Evolutionary conservation across 345 rosid genomes (phyloP).

Genomic region (Arabidopsis arenosa): DNA sequence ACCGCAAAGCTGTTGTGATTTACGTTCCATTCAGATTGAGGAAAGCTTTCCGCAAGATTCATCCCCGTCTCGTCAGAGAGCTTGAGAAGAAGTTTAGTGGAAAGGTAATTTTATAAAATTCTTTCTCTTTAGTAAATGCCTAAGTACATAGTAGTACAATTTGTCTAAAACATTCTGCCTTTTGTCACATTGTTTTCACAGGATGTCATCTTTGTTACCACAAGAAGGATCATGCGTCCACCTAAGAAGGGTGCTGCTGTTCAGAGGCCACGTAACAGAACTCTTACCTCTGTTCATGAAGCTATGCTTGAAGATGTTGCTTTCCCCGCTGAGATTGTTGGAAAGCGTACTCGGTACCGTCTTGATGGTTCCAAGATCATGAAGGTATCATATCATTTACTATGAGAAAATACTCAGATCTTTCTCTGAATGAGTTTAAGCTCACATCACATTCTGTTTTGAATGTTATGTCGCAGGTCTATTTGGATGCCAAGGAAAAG

Average conservation of each 20-base stretch:
- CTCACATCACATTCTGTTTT: not conserved
- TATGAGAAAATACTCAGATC: not conserved
- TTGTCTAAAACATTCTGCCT: not conserved
- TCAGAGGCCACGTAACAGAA: constrained; percentile 83
- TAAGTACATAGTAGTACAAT: not conserved
- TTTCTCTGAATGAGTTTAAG: not conserved
- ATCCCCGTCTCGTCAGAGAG: constrained; percentile 84
- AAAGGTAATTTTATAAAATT: constrained; percentile 51
- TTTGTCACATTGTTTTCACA: constrained; percentile 6
- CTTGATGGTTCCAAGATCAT: constrained; percentile 82
- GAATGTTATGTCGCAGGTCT: constrained; percentile 50
- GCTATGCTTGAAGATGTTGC: constrained; percentile 86
- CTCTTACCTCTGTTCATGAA: constrained; percentile 80
- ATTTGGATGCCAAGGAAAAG: constrained; percentile 80
- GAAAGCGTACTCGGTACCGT: constrained; percentile 74
- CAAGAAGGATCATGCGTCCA: constrained; percentile 81
- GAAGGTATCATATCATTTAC: constrained; percentile 55
- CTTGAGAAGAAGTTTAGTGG: constrained; percentile 97
- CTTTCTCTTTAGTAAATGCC: not conserved
- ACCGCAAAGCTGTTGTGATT: constrained; percentile 84
- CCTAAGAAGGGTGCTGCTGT: constrained; percentile 96
- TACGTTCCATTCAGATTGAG: constrained; percentile 88
- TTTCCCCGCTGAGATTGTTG: constrained; percentile 91
- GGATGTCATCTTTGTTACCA: constrained; percentile 82
- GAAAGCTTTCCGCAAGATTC: constrained; percentile 87